phyloP scores from a whole-genome alignment of 208 protist species.

The Naegleria fowleri region DNA sequence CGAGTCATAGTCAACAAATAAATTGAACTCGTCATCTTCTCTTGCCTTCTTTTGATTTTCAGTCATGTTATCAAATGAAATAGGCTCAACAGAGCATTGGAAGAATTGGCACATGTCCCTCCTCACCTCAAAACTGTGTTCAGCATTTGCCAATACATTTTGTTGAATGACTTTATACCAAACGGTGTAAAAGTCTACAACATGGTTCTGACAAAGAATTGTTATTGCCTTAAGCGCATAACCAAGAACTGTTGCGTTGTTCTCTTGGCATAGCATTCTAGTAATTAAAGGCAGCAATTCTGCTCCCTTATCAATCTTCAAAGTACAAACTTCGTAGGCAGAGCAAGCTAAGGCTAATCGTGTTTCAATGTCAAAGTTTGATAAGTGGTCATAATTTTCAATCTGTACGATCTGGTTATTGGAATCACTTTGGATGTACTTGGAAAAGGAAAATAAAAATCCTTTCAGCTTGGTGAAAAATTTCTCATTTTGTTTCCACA shows the following conservation, averaged over 20 bases:
- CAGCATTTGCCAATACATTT: not conserved
- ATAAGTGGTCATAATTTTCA: not conserved
- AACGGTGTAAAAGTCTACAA: not conserved
- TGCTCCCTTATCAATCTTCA: not conserved
- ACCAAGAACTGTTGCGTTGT: not conserved
- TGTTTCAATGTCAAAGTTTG: not conserved
- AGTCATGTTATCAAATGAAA: not conserved
- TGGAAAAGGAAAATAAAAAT: not conserved
- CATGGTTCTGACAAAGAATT: not conserved
- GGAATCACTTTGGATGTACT: not conserved
- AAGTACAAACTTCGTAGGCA: not conserved
- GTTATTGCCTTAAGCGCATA: not conserved
- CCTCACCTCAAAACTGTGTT: not conserved
- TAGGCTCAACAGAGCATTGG: not conserved
- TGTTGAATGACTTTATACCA: not conserved
- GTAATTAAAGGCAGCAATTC: slow-evolving; percentile 4
- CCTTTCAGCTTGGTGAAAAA: not conserved
- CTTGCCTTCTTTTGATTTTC: not conserved
- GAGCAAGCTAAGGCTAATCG: not conserved
- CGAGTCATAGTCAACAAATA: slow-evolving; percentile 17
- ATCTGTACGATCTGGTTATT: not conserved
- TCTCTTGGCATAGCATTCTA: not conserved
- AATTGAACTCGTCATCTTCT: slow-evolving; percentile 21
- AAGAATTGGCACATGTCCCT: not conserved
- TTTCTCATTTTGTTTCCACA: slow-evolving; percentile 15